phyloP scores from a whole-genome alignment of 306 rosid species.

The Castanopsis chinensis region DNA sequence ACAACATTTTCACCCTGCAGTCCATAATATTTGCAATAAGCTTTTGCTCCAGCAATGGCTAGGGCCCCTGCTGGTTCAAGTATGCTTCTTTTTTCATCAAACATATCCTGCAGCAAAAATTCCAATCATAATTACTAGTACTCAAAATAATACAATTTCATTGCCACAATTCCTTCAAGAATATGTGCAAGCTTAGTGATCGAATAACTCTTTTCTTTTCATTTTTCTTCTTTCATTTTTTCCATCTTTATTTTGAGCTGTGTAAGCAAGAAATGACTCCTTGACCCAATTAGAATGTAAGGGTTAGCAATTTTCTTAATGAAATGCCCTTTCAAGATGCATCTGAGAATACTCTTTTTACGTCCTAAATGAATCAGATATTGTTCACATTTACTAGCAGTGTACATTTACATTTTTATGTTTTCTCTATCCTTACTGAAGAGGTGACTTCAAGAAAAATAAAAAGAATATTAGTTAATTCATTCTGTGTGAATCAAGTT shows the following conservation, averaged over 20 bases:
- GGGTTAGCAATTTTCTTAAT: too few species aligned
- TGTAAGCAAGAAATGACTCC: neutral
- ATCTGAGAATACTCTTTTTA: too few species aligned
- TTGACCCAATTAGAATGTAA: too few species aligned
- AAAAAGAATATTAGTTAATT: neutral
- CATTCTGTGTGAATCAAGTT: neutral
- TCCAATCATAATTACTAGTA: neutral
- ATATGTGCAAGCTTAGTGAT: neutral
- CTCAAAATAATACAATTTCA: neutral
- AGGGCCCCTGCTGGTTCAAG: conserved; percentile 67
- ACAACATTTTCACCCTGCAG: conserved; percentile 55
- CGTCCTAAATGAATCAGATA: too few species aligned
- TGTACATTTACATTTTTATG: neutral
- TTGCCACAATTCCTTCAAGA: neutral
- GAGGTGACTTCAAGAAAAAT: neutral
- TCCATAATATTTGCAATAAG: conserved; percentile 57
- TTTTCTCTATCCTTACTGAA: neutral
- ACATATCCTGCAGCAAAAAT: conserved; percentile 47
- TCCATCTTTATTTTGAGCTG: neutral
- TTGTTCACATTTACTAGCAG: neutral
- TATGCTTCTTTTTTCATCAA: conserved; percentile 53
- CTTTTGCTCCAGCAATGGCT: conserved; percentile 58
- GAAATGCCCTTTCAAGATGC: too few species aligned
- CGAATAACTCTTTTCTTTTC: neutral
- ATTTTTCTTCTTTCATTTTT: neutral